Evolutionary conservation across 495 filamentous ascomycete genomes (phyloP), one percentile per base, ranked within the genome.

Genomic region (Lophiostoma macrostomum): DNA sequence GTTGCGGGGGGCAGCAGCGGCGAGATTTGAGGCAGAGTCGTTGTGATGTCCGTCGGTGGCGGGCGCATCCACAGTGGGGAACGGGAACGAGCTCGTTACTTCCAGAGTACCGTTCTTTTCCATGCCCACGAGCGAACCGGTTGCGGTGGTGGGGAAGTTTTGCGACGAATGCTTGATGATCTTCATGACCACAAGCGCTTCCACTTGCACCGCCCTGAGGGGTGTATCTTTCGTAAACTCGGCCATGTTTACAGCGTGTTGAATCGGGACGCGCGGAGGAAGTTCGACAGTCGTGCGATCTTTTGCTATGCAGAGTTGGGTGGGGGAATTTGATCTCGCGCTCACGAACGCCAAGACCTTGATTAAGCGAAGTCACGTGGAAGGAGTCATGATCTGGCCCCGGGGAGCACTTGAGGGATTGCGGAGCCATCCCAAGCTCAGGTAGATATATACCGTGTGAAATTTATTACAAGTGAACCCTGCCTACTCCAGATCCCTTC

Each of bases 71-170:
- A 87, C 74, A 10, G 90, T 84, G 49, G 93, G 93, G 77, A 96
- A 97, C 19, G 88, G 87, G 71, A 97, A 98, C 56, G 82, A 78
- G 74, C 96, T 96, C 36, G 93, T 98, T 74, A 97, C 75, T 73
- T 97, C 83, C 54, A 98, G 83, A 40, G 78, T 78, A 60, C 84
- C 83, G 56, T 83, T 83, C 56, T 82, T 80, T 66, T 96, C 93
- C 88, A 98, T 90, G 64, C 93, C 93, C 46, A 95, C 87, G 30
- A 95, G 76, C 39, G 86, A 88, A 46, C 91, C 91, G 44, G 89
- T 97, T 46, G 90, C 88, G 19, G 82, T 87, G 28, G 88, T 90
- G 47, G 91, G 94, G 74, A 94, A 97, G 51, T 76, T 77, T 56
- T 88, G 79, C 22, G 88, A 84, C 77, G 85, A 86, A 76, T 94